Conservation (phyloP, 2,329 filamentous ascomycete genomes). For the Emmonsiellopsis sp. region DNA sequence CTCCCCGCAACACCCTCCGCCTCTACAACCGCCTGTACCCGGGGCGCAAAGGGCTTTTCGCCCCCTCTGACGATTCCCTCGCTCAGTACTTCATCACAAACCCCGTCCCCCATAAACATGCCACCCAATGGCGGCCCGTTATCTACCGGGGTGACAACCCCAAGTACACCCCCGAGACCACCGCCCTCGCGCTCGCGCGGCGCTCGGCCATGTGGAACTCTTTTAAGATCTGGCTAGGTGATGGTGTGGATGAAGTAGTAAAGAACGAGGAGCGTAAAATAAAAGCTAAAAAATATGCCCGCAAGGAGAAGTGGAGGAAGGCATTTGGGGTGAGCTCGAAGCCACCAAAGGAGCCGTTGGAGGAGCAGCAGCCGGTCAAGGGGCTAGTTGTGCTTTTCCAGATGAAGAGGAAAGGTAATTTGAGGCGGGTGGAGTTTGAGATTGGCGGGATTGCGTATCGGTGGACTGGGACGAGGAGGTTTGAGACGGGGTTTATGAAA, state of each 20-base stretch:
- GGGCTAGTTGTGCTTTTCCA: background rate
- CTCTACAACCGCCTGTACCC: background rate
- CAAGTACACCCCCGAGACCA: background rate
- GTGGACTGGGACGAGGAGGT: slow-evolving; percentile 1
- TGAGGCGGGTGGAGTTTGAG: slow-evolving; percentile 1
- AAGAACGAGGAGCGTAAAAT: background rate
- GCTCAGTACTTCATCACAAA: slow-evolving; percentile 1
- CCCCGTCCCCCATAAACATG: background rate
- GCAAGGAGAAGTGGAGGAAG: slow-evolving; percentile 1
- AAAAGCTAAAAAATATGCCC: background rate
- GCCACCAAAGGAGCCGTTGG: background rate
- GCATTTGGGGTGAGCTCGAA: background rate
- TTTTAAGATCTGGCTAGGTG: slow-evolving; percentile 1
- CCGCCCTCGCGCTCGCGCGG: background rate
- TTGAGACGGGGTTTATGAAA: slow-evolving; percentile 1
- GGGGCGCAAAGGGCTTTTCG: background rate
- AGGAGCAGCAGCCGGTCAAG: background rate
- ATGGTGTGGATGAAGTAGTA: background rate
- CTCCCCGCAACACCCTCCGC: background rate
- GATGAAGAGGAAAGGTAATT: background rate
- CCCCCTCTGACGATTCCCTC: background rate
- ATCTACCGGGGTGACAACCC: slow-evolving; percentile 2
- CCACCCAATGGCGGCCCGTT: background rate
- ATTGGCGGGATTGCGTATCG: background rate
- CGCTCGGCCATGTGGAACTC: slow-evolving; percentile 1